A percentile compares a stretch with the other conserved stretches of the same genome.
Conservation (phyloP, 139 green algal genomes). For the Axilococcus clingmanii region DNA sequence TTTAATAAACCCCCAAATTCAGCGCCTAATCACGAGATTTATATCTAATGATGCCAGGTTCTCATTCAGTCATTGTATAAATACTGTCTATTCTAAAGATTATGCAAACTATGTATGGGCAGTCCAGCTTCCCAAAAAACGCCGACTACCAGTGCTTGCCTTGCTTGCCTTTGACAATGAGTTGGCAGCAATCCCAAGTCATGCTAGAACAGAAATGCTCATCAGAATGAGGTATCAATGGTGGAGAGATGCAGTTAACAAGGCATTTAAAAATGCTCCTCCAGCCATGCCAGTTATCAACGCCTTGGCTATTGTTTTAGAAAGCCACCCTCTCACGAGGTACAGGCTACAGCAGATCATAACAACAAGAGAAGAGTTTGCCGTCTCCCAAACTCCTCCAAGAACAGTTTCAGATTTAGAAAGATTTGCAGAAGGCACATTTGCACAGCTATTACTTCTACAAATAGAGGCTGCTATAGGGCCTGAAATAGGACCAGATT, state of each 20-base stretch:
- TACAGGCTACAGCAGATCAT: constrained; percentile 69
- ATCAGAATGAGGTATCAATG: constrained; percentile 62
- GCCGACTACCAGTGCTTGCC: constrained; percentile 46
- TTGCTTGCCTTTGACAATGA: constrained; percentile 72
- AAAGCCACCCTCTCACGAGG: constrained; percentile 13
- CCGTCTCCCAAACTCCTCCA: constrained; percentile 34
- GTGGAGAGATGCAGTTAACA: constrained; percentile 65
- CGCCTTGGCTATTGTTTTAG: constrained; percentile 35
- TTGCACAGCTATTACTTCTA: constrained; percentile 42
- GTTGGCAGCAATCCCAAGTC: constrained; percentile 40
- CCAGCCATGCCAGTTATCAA: constrained; percentile 41
- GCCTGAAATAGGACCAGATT: constrained; percentile 2
- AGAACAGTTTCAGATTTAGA: constrained; percentile 52
- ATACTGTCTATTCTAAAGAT: constrained; percentile 37
- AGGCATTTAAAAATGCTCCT: constrained; percentile 30
- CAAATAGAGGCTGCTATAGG: constrained; percentile 46
- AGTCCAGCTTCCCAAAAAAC: constrained; percentile 44
- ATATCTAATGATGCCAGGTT: too few relatives aligned
- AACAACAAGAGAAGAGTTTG: constrained; percentile 44
- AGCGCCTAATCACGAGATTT: too few relatives aligned
- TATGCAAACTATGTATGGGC: constrained; percentile 64
- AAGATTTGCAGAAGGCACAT: constrained; percentile 57
- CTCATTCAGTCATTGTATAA: constrained; percentile 22
- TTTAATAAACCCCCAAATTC: too few relatives aligned
- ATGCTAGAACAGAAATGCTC: constrained; percentile 31